A percentile compares a stretch with the other conserved stretches of the same genome.
These are phyloP conservation scores for Penstemon newberryi DNA, from an alignment of 257 asterid species.

Conservation along the genomic window DNA sequence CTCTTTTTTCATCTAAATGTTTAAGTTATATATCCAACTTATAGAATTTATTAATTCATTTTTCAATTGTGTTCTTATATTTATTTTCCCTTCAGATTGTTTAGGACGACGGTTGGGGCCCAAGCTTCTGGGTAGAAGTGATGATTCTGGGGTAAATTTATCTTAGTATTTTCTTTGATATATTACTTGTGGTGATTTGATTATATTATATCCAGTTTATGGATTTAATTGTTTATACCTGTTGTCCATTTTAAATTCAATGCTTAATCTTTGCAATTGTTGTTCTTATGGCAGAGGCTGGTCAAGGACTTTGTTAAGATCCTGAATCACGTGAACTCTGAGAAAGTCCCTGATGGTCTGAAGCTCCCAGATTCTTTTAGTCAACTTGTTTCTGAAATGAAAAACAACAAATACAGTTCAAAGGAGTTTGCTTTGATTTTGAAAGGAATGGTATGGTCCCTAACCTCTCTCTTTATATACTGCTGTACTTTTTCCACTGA, in stretches of 20 bases:
- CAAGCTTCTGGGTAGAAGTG: constrained; percentile 81
- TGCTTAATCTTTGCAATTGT: constrained; percentile 29
- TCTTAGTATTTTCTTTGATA: constrained; percentile 18
- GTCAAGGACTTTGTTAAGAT: constrained; percentile 85
- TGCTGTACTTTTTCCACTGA: neutral
- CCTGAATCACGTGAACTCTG: constrained; percentile 87
- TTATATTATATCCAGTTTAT: constrained; percentile 12
- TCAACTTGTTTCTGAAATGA: constrained; percentile 94
- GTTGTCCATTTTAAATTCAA: constrained; percentile 8
- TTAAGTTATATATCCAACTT: constrained; percentile 13
- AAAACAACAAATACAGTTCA: constrained; percentile 69
- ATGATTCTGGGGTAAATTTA: constrained; percentile 85
- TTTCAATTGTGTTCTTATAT: constrained; percentile 23
- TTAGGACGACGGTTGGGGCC: constrained; percentile 97
- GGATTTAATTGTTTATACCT: constrained; percentile 10
- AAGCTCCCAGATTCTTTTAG: constrained; percentile 86
- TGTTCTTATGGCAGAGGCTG: constrained; percentile 63
- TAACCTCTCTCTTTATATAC: neutral
- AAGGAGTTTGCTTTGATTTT: constrained; percentile 89
- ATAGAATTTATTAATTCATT: neutral
- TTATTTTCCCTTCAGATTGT: constrained; percentile 69
- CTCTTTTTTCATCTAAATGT: constrained; percentile 12
- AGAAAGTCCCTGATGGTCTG: constrained; percentile 77
- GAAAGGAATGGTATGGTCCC: constrained; percentile 88
- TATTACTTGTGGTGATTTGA: constrained; percentile 14